Base-by-base conservation (phyloP, 805 yeast species). In the Groenewaldozyma salmanticensis region DNA sequence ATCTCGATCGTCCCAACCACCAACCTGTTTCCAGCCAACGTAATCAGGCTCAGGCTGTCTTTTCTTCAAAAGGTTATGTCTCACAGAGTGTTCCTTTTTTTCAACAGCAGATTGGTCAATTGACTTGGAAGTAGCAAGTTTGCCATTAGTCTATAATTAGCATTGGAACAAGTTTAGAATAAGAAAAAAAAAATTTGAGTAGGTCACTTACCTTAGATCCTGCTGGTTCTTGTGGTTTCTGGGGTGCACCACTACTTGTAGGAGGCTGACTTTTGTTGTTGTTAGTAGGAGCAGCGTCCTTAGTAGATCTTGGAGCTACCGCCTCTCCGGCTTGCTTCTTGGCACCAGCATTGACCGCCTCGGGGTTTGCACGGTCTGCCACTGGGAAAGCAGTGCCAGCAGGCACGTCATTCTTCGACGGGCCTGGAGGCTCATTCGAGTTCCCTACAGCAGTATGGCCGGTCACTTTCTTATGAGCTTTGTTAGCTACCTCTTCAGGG, bases 1-100 rank as follows among this genome's bases (percentile, higher is more conserved):
- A 58, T 81, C 88, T 33, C 72, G 71, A 43, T 76, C 77, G 55
- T 79, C 83, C 81, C 86, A 90, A 16, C 86, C 83, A 6, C 92
- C 90, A 39, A 84, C 87, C 60, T 88, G 95, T 58, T 81, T 84
- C 97, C 97, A 90, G 27, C 97, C 97, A 38, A 84, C 74, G 54
- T 74, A 81, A 2, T 90, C 75, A 21, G 66, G 21, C 83, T 81
- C 42, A 70, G 76, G 38, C 17, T 40, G 35, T 38, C 42, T 44
- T 38, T 50, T 49, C 18, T 44, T 31, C 15, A 41, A 39, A n/a
- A 37, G 17, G n/a, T 45, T 41, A 19, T 44, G 29, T 33, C 31
- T 35, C 2, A 42, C 31, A 22, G 47, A 24, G 7, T 24, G 11
- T 24, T 24, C 37, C 34, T 46, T 41, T 17, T 38, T 37, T 21